phyloP scores from a whole-genome alignment of 202 grass and related monocot genomes.

The Carex arenaria region DNA sequence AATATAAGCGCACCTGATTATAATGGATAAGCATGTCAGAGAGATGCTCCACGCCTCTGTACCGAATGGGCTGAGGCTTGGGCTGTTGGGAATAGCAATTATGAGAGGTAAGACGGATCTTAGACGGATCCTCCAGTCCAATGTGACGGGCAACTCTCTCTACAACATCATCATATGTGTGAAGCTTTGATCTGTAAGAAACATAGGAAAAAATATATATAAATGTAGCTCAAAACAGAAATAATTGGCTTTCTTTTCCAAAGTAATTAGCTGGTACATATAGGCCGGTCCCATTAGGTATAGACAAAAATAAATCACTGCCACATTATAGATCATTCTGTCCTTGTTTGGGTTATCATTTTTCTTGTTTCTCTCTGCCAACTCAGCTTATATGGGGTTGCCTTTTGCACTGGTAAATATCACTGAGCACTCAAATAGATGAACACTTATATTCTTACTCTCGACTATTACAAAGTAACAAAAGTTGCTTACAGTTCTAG shows the following conservation, averaged over 20 bases:
- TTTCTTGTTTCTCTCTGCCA: background rate
- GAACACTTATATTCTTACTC: background rate
- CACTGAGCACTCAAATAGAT: background rate
- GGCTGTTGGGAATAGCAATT: constrained; percentile 92
- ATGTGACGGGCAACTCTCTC: constrained; percentile 77
- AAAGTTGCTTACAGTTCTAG: constrained; percentile 56
- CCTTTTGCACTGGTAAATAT: background rate
- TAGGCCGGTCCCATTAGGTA: background rate
- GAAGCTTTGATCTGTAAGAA: constrained; percentile 54
- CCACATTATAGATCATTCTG: background rate
- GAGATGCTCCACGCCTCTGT: constrained; percentile 77
- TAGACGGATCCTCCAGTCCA: constrained; percentile 73
- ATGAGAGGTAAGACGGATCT: constrained; percentile 94
- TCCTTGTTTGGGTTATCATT: background rate
- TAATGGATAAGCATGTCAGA: constrained; percentile 97
- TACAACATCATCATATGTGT: constrained; percentile 97
- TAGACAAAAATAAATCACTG: background rate
- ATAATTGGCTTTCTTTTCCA: too few relatives aligned
- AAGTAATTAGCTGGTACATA: background rate
- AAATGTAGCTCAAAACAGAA: too few relatives aligned
- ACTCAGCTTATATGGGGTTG: background rate
- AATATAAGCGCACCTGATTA: constrained; percentile 52
- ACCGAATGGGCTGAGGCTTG: constrained; percentile 89
- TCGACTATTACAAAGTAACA: background rate
- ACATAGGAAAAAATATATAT: background rate